Conservation (phyloP, 352 stramenopile genomes). For the Globisporangium cederbergense region DNA sequence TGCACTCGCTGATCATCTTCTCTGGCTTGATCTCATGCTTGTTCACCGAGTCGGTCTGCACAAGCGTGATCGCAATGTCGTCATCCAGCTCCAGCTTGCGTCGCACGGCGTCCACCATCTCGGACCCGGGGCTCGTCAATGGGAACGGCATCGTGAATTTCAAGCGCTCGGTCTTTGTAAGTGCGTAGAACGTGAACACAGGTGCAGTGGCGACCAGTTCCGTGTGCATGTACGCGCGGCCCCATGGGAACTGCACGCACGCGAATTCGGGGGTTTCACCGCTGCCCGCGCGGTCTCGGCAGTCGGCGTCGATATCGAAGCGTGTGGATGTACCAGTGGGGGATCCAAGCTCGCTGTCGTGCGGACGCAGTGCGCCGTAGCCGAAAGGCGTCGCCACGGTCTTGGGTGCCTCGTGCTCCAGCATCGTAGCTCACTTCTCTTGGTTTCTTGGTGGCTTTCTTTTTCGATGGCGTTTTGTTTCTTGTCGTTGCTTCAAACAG, state of each 20-base stretch:
- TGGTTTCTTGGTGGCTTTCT: neutral
- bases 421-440: conserved; percentile 13
- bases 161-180: conserved; percentile 51
- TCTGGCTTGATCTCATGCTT: conserved; percentile 67
- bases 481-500: neutral
- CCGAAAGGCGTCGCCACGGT: conserved; percentile 71
- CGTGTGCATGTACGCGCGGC: conserved; percentile 59
- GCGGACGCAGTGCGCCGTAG: conserved; percentile 45
- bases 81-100: conserved; percentile 42
- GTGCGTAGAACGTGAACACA: conserved; percentile 78
- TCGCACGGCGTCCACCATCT: conserved; percentile 61
- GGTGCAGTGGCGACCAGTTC: conserved; percentile 53
- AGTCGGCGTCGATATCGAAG: conserved; percentile 10
- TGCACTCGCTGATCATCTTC: conserved; percentile 59
- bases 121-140: conserved; percentile 42
- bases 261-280: conserved; percentile 36
- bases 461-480: conserved; percentile 5
- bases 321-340: neutral
- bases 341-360: conserved; percentile 15
- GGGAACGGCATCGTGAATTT: conserved; percentile 70
- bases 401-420: conserved; percentile 18
- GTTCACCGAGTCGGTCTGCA: conserved; percentile 72
- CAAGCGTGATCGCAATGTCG: conserved; percentile 53
- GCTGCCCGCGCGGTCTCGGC: conserved; percentile 15
- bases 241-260: conserved; percentile 73